phyloP scores from a whole-genome alignment of 441 rosid genomes.

The Aquilaria agallochum region DNA sequence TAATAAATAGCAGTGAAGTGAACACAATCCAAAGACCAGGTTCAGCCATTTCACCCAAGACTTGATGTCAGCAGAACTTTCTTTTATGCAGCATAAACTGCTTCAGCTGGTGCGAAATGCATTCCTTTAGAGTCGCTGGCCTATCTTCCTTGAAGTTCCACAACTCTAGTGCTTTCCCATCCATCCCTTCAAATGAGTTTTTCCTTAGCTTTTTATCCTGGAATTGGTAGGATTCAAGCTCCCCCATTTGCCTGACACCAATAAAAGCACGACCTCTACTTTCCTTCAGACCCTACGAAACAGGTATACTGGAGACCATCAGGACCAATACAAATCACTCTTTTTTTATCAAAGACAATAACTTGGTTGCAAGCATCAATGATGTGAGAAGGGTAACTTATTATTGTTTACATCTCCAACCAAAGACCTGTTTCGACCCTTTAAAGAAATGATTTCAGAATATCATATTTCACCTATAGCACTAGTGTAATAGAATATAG shows the following conservation, averaged over 20 bases:
- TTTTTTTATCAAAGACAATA: too few relatives aligned
- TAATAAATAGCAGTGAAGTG: too few relatives aligned
- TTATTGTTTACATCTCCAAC: too few relatives aligned
- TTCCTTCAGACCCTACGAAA: slow-evolving; percentile 28
- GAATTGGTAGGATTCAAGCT: slow-evolving; percentile 40
- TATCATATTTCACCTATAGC: too few relatives aligned
- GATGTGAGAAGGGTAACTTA: too few relatives aligned
- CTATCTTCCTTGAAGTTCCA: slow-evolving; percentile 39
- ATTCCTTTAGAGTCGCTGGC: slow-evolving; percentile 47
- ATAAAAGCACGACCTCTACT: slow-evolving; percentile 15
- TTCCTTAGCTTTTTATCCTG: slow-evolving; percentile 29
- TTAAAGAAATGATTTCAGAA: too few relatives aligned
- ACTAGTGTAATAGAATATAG: too few relatives aligned
- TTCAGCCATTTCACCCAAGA: too few relatives aligned
- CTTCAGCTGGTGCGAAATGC: slow-evolving; percentile 17
- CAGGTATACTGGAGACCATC: slow-evolving; percentile 8
- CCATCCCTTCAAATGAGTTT: slow-evolving; percentile 23
- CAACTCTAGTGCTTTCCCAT: slow-evolving; percentile 31
- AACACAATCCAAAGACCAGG: too few relatives aligned
- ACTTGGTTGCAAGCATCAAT: too few relatives aligned
- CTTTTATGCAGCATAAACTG: slow-evolving; percentile 24
- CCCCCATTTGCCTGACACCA: slow-evolving; percentile 58
- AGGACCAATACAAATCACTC: too few relatives aligned
- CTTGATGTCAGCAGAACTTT: slow-evolving; percentile 17
- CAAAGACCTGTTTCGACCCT: too few relatives aligned